These are phyloP conservation scores for Ceratocystis alfenasii DNA, from an alignment of 2,329 filamentous ascomycete genomes.

Conservation along the genomic window DNA sequence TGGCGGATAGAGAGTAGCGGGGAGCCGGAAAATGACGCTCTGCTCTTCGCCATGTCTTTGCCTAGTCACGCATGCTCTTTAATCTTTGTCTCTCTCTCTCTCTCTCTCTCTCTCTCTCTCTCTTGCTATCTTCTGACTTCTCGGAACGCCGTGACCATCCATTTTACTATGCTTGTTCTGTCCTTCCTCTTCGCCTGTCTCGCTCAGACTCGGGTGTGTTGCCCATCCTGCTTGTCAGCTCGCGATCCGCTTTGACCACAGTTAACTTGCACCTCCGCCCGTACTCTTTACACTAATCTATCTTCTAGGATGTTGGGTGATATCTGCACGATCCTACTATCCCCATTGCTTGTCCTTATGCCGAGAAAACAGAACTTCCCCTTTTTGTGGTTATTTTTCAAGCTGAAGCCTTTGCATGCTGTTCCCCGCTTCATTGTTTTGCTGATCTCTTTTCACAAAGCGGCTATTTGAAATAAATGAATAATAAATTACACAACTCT, in stretches of 20 bases:
- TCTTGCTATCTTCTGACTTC: neutral
- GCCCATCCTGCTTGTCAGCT: neutral
- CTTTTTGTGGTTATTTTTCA: neutral
- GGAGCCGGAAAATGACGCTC: too few relatives aligned
- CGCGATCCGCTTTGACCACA: neutral
- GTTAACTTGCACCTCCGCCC: neutral
- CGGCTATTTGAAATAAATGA: neutral
- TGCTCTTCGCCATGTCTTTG: too few relatives aligned
- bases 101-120: neutral
- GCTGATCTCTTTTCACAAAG: conserved; percentile 3
- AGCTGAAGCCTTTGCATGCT: neutral
- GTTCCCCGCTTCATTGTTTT: conserved; percentile 2
- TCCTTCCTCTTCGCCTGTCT: neutral
- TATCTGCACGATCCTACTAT: too few relatives aligned
- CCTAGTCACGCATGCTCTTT: neutral
- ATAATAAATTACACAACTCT: too few relatives aligned
- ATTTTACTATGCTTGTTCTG: neutral
- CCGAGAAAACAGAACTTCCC: neutral
- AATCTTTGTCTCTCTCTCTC: neutral
- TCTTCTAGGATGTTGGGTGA: neutral
- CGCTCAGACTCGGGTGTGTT: neutral
- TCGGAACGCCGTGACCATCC: neutral
- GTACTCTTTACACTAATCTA: neutral
- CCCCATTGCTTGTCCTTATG: neutral
- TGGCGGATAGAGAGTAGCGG: too few relatives aligned